Evolutionary conservation across 169 alveolate species (phyloP).

Genomic region (Cryptosporidium meleagridis): DNA sequence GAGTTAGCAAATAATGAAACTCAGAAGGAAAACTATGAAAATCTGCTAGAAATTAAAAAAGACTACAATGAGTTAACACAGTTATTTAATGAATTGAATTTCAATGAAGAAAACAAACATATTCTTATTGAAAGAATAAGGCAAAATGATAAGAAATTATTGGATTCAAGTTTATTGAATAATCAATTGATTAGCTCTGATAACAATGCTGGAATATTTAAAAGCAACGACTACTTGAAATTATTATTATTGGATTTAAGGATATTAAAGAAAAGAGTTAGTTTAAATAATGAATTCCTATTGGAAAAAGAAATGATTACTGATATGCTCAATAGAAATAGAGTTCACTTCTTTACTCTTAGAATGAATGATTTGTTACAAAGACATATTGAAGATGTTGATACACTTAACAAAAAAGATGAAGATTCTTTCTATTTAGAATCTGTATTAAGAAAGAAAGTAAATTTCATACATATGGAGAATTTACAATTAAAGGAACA

Average conservation of each 20-base stretch:
- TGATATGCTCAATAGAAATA: slow-evolving; percentile 60
- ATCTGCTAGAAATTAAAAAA: background rate
- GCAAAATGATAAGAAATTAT: slow-evolving; percentile 31
- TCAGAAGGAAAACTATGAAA: slow-evolving; percentile 22
- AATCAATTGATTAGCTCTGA: slow-evolving; percentile 33
- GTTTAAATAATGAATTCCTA: background rate
- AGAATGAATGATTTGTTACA: slow-evolving; percentile 20
- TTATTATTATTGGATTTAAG: slow-evolving; percentile 27
- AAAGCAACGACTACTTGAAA: slow-evolving; percentile 41
- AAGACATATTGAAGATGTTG: slow-evolving; percentile 48
- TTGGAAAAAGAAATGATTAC: slow-evolving; percentile 30
- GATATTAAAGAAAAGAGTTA: slow-evolving; percentile 11
- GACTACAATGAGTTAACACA: slow-evolving; percentile 4
- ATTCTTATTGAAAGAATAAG: slow-evolving; percentile 8
- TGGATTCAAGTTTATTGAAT: slow-evolving; percentile 10
- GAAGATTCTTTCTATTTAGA: slow-evolving; percentile 59
- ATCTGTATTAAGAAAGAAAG: slow-evolving; percentile 42
- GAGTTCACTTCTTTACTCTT: slow-evolving; percentile 13
- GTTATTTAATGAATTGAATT: background rate
- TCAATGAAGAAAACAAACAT: background rate
- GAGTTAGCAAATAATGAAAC: background rate
- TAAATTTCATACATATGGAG: slow-evolving; percentile 44
- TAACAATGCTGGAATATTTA: slow-evolving; percentile 9
- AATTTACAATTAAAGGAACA: slow-evolving; percentile 31
- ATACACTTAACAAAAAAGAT: slow-evolving; percentile 53